Evolutionary conservation across 2,329 filamentous ascomycete species (phyloP).

Genomic region (Aspergillus flavus): DNA sequence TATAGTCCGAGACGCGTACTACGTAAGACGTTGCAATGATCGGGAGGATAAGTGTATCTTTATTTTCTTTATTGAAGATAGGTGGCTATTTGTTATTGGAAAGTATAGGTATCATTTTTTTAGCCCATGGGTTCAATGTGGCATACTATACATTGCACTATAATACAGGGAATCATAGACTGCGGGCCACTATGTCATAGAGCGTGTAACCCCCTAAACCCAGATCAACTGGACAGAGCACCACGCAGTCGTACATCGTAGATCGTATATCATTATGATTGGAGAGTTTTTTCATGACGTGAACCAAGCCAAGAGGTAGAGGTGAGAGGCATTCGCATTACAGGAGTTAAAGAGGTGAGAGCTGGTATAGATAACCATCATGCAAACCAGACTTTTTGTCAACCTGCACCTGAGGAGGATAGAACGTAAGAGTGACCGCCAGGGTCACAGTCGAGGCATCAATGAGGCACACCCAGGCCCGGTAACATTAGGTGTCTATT

Average conservation of each 20-base stretch:
- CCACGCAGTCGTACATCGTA: slow-evolving; percentile 4
- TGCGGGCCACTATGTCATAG: not conserved
- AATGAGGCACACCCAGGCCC: not conserved
- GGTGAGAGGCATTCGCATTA: not conserved
- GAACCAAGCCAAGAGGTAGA: not conserved
- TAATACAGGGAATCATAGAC: not conserved
- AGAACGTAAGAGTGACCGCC: slow-evolving; percentile 1
- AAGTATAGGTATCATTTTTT: not conserved
- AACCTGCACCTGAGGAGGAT: not conserved
- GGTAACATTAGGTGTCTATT: not conserved
- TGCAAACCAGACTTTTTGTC: not conserved
- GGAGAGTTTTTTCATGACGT: slow-evolving; percentile 3
- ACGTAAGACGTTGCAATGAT: not conserved
- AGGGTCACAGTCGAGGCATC: not conserved
- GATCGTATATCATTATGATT: slow-evolving; percentile 12
- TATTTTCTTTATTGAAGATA: not conserved
- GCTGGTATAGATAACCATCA: not conserved
- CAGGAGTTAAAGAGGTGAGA: slow-evolving; percentile 2
- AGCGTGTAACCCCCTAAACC: not conserved
- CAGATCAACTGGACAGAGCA: not conserved
- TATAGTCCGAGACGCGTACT: not conserved
- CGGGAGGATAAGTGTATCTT: not conserved
- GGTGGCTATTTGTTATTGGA: not conserved
- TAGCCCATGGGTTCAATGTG: too few relatives aligned
- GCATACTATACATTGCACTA: slow-evolving; percentile 5